Conservation (phyloP, 495 filamentous ascomycete species). For the Chaetomium fimeti region DNA sequence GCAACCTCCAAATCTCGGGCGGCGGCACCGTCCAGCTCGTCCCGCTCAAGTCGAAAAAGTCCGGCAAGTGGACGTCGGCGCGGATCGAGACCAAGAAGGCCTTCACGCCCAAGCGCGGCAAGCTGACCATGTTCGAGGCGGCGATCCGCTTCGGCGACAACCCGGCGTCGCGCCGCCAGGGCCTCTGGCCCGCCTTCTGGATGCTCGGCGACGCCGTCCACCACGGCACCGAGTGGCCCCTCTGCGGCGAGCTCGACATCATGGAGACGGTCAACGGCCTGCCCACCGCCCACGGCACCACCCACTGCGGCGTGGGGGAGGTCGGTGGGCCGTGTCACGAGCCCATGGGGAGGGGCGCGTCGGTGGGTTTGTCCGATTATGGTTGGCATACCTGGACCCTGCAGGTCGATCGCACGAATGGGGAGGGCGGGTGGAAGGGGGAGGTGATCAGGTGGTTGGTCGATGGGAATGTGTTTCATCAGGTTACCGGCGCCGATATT, state of each 20-base stretch:
- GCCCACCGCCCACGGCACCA: slow-evolving; percentile 46
- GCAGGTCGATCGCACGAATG: slow-evolving; percentile 44
- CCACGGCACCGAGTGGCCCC: slow-evolving; percentile 50
- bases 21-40: slow-evolving; percentile 48
- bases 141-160: slow-evolving; percentile 45
- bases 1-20: slow-evolving; percentile 48
- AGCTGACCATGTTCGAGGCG: slow-evolving; percentile 42
- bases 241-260: slow-evolving; percentile 54
- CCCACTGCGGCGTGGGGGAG: slow-evolving; percentile 45
- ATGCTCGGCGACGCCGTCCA: slow-evolving; percentile 50
- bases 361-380: slow-evolving; percentile 35
- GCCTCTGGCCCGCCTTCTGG: slow-evolving; percentile 58
- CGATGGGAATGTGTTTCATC: slow-evolving; percentile 44
- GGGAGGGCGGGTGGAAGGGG: slow-evolving; percentile 37
- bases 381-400: slow-evolving; percentile 50
- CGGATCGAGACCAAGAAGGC: slow-evolving; percentile 47
- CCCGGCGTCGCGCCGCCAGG: slow-evolving; percentile 39
- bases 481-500: slow-evolving; percentile 42
- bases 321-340: slow-evolving; percentile 49
- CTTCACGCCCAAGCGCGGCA: slow-evolving; percentile 45
- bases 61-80: slow-evolving; percentile 50
- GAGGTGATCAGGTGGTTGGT: slow-evolving; percentile 49
- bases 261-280: slow-evolving; percentile 52
- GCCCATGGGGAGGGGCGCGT: slow-evolving; percentile 38
- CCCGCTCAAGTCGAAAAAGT: slow-evolving; percentile 37